A percentile compares a stretch with the other conserved stretches of the same genome.
These are phyloP conservation scores for Rhodotorula sp. DNA, from an alignment of 1,284 basidiomycete genomes.

Conservation along the genomic window DNA sequence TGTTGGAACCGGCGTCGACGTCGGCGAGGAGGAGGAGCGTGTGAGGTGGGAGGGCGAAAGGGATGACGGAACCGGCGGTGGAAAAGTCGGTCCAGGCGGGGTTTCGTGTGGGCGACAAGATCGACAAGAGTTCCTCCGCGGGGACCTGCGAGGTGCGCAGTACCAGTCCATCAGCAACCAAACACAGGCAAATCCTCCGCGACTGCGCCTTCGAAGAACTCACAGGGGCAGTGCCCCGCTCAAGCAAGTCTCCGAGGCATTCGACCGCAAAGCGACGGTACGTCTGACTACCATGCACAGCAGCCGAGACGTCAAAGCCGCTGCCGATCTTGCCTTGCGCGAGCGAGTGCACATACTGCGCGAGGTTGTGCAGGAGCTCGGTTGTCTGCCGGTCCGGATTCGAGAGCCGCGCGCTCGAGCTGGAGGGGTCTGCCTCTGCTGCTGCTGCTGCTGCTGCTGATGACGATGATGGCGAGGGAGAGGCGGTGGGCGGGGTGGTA, in stretches of 20 bases:
- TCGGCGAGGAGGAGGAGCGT: constrained; percentile 83
- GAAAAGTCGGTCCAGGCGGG: constrained; percentile 59
- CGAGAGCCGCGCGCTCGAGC: not conserved
- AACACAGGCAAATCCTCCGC: too few relatives aligned
- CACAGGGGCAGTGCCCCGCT: not conserved
- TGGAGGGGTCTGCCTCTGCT: too few relatives aligned
- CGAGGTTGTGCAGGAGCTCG: constrained; percentile 79
- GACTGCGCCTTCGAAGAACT: too few relatives aligned
- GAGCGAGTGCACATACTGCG: constrained; percentile 92
- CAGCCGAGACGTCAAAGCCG: constrained; percentile 93
- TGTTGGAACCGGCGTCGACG: constrained; percentile 88
- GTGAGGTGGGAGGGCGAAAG: constrained; percentile 75
- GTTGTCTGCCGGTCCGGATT: constrained; percentile 53
- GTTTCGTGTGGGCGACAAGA: constrained; percentile 57
- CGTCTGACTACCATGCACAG: constrained; percentile 90
- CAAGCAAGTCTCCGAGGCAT: constrained; percentile 40
- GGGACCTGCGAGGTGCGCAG: constrained; percentile 7
- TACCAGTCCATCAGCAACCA: not conserved
- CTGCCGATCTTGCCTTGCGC: constrained; percentile 98
- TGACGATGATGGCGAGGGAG: not conserved
- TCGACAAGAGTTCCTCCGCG: constrained; percentile 8
- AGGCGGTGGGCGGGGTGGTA: constrained; percentile 55
- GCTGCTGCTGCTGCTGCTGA: not conserved
- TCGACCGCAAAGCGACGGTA: constrained; percentile 83
- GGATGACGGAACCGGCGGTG: constrained; percentile 56